Conservation (phyloP, 31 red algal genomes). For the Porphyra umbilicalis region DNA sequence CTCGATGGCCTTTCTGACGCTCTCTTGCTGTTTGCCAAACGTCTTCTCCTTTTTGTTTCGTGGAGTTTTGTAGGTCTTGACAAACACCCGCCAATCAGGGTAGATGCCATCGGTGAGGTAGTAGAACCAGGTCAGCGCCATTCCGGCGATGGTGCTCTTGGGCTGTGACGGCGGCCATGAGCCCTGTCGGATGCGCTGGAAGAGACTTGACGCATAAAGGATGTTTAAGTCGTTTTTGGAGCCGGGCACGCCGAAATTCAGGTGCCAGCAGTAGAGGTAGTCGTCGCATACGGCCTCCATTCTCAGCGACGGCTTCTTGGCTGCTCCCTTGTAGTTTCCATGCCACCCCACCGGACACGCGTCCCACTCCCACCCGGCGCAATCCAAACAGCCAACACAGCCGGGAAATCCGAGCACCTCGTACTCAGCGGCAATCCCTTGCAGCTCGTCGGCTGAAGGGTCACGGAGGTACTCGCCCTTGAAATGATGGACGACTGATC, state of each 20-base stretch:
- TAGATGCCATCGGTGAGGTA: constrained; percentile 46
- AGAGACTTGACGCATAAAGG: constrained; percentile 13
- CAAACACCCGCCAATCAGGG: constrained; percentile 30
- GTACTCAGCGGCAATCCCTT: constrained; percentile 18
- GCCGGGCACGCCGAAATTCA: constrained; percentile 32
- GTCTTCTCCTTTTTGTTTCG: constrained; percentile 17
- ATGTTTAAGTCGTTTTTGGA: constrained; percentile 44
- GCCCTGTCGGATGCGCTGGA: constrained; percentile 21
- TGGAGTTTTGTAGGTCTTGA: constrained; percentile 19
- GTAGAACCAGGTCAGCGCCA: constrained; percentile 16
- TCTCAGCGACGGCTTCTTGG: constrained; percentile 15
- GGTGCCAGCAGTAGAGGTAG: constrained; percentile 32
- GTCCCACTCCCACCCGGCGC: constrained; percentile 37
- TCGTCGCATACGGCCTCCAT: constrained; percentile 59
- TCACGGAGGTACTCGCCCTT: constrained; percentile 17
- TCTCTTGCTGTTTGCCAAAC: constrained; percentile 10
- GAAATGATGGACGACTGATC: constrained; percentile 4
- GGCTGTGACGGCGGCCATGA: constrained; percentile 26
- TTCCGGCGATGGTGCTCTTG: neutral
- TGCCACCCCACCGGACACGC: constrained; percentile 34
- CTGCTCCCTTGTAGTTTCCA: constrained; percentile 32
- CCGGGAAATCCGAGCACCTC: constrained; percentile 20
- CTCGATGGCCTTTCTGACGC: constrained; percentile 31
- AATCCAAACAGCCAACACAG: constrained; percentile 32
- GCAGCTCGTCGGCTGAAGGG: constrained; percentile 12